Evolutionary conservation across 768 basidiomycete genomes (phyloP).

Genomic region (Auricularia auricula-judae): DNA sequence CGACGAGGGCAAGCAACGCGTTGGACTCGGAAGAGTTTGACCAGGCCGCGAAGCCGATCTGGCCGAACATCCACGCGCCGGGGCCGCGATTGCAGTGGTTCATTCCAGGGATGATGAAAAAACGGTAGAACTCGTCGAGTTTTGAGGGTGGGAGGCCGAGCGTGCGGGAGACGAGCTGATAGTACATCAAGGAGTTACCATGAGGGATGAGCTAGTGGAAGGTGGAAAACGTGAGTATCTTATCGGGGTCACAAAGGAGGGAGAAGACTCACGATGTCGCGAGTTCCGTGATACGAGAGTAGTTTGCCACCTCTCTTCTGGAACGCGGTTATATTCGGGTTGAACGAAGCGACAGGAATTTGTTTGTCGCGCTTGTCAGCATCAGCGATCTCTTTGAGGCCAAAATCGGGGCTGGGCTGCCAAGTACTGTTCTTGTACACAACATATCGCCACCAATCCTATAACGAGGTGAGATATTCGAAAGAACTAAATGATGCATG

Average conservation of each 20-base stretch:
- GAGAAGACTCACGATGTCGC: not conserved
- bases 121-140: conserved; percentile 21
- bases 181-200: conserved; percentile 16
- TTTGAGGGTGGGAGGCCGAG: conserved; percentile 12
- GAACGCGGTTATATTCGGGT: too few species aligned
- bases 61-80: too few species aligned
- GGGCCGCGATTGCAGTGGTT: too few species aligned
- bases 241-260: too few species aligned
- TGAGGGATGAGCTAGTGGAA: conserved; percentile 18
- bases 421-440: too few species aligned
- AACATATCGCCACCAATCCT: not conserved
- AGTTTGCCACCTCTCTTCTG: conserved; percentile 15
- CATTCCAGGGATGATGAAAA: conserved; percentile 11
- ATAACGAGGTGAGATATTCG: not conserved
- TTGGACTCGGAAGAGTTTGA: too few species aligned
- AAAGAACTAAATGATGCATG: too few species aligned
- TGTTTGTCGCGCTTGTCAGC: conserved; percentile 9
- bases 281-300: conserved; percentile 15
- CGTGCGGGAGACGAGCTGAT: conserved; percentile 13
- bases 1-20: too few species aligned
- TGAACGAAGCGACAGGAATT: too few species aligned
- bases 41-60: too few species aligned
- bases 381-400: conserved; percentile 6
- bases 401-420: too few species aligned
- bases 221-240: too few species aligned